Percentiles rank a stretch among this genome's conserved stretches.
These are phyloP conservation scores for Chondrostereum purpureum DNA, from an alignment of 1,284 basidiomycete genomes.

Conservation along the genomic window DNA sequence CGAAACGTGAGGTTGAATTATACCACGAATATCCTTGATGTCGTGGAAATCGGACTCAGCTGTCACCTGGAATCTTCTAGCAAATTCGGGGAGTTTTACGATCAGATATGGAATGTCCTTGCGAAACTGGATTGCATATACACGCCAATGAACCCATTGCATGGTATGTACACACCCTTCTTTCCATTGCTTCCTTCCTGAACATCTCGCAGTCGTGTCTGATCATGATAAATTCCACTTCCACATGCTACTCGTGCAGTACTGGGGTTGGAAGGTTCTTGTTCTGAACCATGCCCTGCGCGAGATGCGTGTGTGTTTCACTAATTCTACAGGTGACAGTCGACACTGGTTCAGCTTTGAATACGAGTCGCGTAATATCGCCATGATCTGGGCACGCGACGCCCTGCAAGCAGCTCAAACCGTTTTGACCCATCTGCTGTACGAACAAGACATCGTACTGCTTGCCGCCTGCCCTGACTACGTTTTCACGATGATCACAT, in stretches of 20 bases:
- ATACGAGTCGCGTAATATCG: slow-evolving; percentile 27
- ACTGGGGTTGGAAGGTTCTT: slow-evolving; percentile 30
- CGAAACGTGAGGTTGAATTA: neutral
- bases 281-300: slow-evolving; percentile 31
- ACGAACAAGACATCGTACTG: slow-evolving; percentile 25
- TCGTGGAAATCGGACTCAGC: neutral
- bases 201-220: neutral
- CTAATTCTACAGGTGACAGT: slow-evolving; percentile 13
- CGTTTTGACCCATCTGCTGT: slow-evolving; percentile 27
- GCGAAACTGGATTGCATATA: neutral
- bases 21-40: neutral
- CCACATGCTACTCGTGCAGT: slow-evolving; percentile 15
- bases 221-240: slow-evolving; percentile 8
- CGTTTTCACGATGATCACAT: slow-evolving; percentile 34
- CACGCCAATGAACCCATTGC: neutral
- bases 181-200: no score
- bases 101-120: neutral
- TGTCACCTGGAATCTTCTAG: neutral
- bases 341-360: slow-evolving; percentile 26
- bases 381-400: slow-evolving; percentile 32
- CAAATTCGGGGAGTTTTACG: neutral
- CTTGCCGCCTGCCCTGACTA: slow-evolving; percentile 35
- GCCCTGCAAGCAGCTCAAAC: slow-evolving; percentile 31
- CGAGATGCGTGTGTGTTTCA: slow-evolving; percentile 25
- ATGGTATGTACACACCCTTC: neutral